These are phyloP conservation scores for Musa acuminata DNA, from an alignment of 176 grass and related monocot genomes.

Conservation along the genomic window DNA sequence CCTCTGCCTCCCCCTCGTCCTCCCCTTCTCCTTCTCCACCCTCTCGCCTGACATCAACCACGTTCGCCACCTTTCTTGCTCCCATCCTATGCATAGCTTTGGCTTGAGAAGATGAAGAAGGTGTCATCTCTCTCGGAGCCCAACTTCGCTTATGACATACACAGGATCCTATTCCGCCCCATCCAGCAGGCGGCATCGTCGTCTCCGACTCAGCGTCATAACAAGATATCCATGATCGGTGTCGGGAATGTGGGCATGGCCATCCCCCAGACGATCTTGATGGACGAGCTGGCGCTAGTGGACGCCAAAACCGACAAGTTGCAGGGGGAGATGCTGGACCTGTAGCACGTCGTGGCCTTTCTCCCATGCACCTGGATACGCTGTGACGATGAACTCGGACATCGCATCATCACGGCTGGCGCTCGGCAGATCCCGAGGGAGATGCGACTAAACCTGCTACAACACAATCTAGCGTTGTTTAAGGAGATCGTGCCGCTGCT, in stretches of 20 bases:
- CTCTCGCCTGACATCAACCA: too few species aligned
- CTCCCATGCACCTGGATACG: constrained; percentile 47
- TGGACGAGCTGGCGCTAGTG: constrained; percentile 85
- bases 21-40: too few species aligned
- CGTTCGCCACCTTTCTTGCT: too few species aligned
- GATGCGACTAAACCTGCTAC: neutral
- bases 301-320: constrained; percentile 63
- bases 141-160: constrained; percentile 38
- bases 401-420: constrained; percentile 50
- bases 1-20: too few species aligned
- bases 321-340: constrained; percentile 91
- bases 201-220: constrained; percentile 14
- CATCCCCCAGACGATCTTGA: constrained; percentile 87
- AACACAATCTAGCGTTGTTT: neutral
- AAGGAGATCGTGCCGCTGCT: constrained; percentile 1
- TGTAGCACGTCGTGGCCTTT: constrained; percentile 89
- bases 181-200: constrained; percentile 14
- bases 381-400: constrained; percentile 40
- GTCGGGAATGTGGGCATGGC: constrained; percentile 97
- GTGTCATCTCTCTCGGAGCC: constrained; percentile 39
- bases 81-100: too few species aligned
- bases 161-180: constrained; percentile 31
- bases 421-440: constrained; percentile 44
- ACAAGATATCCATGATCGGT: constrained; percentile 67
- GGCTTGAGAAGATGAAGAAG: neutral